Percentiles rank a stretch among this genome's conserved stretches.
Evolutionary conservation across 2,329 filamentous ascomycete species (phyloP).

Genomic region (Paecilomyces sp.): DNA sequence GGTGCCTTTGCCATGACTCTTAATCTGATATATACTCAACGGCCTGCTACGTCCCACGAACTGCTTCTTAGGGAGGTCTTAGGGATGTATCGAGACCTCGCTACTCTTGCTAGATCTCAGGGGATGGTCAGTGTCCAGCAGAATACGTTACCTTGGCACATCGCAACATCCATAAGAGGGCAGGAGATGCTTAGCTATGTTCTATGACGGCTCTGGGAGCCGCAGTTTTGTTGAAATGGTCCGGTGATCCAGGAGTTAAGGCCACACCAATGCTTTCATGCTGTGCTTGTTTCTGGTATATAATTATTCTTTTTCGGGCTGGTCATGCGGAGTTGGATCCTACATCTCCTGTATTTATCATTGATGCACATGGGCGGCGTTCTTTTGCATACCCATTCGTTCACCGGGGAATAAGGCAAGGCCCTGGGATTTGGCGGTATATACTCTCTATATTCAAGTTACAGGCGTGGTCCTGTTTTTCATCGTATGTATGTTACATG

Average conservation of each 20-base stretch:
- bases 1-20: slow-evolving; percentile 34
- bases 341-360: neutral
- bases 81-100: slow-evolving; percentile 38
- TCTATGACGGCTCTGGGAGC: slow-evolving; percentile 17
- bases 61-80: slow-evolving; percentile 34
- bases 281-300: neutral
- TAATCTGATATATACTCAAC: slow-evolving; percentile 33
- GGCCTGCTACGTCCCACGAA: slow-evolving; percentile 23
- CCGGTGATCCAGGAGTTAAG: neutral
- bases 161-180: slow-evolving; percentile 37
- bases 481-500: neutral
- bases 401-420: neutral
- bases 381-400: neutral
- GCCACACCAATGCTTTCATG: neutral
- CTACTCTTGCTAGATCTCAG: slow-evolving; percentile 34
- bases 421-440: neutral
- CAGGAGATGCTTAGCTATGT: slow-evolving; percentile 36
- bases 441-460: neutral
- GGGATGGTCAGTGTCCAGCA: slow-evolving; percentile 34
- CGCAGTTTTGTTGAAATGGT: neutral
- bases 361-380: neutral
- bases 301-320: neutral
- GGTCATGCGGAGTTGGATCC: neutral
- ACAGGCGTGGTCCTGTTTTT: neutral
- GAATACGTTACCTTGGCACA: slow-evolving; percentile 42